phyloP scores from a whole-genome alignment of 495 filamentous ascomycete genomes.

The Podospora pseudocomata region DNA sequence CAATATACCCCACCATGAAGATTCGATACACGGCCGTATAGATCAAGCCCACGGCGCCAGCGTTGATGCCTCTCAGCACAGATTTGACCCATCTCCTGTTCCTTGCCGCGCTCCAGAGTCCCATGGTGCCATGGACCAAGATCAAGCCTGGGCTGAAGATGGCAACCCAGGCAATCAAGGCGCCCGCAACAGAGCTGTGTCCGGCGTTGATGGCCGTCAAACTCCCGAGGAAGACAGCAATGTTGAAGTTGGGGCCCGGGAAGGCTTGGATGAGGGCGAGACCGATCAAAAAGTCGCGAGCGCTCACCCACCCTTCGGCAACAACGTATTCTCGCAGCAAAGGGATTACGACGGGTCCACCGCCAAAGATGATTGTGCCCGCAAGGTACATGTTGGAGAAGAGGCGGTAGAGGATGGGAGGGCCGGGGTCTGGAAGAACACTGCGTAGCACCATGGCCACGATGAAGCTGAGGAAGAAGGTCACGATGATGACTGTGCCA shows the following conservation, averaged over 20 bases:
- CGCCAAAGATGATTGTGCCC: conserved; percentile 87
- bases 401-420: conserved; percentile 54
- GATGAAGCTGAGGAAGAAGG: conserved; percentile 60
- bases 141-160: conserved; percentile 72
- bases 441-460: conserved; percentile 58
- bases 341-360: conserved; percentile 82
- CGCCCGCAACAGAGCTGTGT: conserved; percentile 37
- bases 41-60: conserved; percentile 71
- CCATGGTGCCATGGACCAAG: conserved; percentile 63
- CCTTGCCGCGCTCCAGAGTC: conserved; percentile 63
- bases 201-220: conserved; percentile 48
- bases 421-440: conserved; percentile 35
- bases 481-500: conserved; percentile 46
- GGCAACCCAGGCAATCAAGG: conserved; percentile 61
- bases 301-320: conserved; percentile 71
- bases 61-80: conserved; percentile 66
- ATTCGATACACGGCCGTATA: conserved; percentile 85
- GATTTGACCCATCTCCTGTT: conserved; percentile 52
- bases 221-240: conserved; percentile 72
- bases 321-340: conserved; percentile 77
- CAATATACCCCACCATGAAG: conserved; percentile 72
- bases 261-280: conserved; percentile 81
- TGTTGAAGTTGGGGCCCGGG: conserved; percentile 86
- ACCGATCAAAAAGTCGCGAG: conserved; percentile 77
- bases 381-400: conserved; percentile 82